Conservation (phyloP, 768 basidiomycete genomes). For the Fistulinella prunicolor region DNA sequence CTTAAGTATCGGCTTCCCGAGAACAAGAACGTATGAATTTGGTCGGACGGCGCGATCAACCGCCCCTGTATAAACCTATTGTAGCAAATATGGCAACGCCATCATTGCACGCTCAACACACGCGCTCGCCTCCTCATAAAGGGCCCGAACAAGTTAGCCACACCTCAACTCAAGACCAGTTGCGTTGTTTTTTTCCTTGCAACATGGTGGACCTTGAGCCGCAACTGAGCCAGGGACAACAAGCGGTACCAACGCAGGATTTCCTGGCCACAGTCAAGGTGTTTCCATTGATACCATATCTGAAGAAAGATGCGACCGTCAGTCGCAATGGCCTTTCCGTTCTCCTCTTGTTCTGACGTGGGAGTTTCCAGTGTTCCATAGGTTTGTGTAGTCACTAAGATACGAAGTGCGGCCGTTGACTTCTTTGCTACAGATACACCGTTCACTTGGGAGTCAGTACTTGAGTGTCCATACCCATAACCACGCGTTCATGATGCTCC, state of each 20-base stretch:
- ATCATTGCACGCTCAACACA: neutral
- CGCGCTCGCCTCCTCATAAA: neutral
- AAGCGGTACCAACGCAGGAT: constrained; percentile 55
- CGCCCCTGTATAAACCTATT: constrained; percentile 19
- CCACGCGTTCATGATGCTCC: neutral
- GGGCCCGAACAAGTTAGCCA: constrained; percentile 1
- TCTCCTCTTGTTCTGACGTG: constrained; percentile 9
- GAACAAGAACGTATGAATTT: constrained; percentile 37
- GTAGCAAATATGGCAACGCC: constrained; percentile 21
- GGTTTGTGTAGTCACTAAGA: constrained; percentile 16
- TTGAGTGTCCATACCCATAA: constrained; percentile 30
- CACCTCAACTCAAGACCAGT: neutral
- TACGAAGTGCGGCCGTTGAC: neutral
- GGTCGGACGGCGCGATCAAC: constrained; percentile 10
- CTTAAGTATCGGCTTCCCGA: constrained; percentile 27
- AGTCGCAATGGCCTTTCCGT: constrained; percentile 29
- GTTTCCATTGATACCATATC: constrained; percentile 73
- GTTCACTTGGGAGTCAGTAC: constrained; percentile 84
- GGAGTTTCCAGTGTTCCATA: constrained; percentile 24
- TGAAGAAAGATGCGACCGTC: constrained; percentile 70
- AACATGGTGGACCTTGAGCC: constrained; percentile 34
- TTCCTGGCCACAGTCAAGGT: constrained; percentile 63
- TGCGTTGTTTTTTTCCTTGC: constrained; percentile 5
- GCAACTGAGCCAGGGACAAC: constrained; percentile 24
- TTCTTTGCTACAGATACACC: constrained; percentile 51